phyloP scores from a whole-genome alignment of 768 basidiomycete genomes.

The Hericium alpestre region DNA sequence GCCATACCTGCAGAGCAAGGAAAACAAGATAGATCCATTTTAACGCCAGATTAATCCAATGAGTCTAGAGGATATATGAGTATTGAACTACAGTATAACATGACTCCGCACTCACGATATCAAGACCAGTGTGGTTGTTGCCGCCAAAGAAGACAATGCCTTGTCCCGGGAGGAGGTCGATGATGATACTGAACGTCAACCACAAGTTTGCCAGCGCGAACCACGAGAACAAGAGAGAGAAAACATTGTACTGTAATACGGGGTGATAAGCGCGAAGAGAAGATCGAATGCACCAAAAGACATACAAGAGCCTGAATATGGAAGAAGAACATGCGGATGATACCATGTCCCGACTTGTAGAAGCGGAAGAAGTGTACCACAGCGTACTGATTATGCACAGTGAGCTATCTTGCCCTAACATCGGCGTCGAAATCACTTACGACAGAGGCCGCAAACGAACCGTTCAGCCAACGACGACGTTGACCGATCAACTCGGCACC shows the following conservation, averaged over 20 bases:
- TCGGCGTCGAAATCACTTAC: slow-evolving; percentile 32
- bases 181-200: slow-evolving; percentile 93
- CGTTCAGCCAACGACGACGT: slow-evolving; percentile 93
- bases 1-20: slow-evolving; percentile 58
- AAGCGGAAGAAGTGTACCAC: slow-evolving; percentile 88
- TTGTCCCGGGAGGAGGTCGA: slow-evolving; percentile 63
- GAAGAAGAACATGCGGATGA: slow-evolving; percentile 93
- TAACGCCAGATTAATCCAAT: slow-evolving; percentile 75
- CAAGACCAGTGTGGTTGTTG: slow-evolving; percentile 16
- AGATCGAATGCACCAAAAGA: slow-evolving; percentile 5
- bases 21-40: slow-evolving; percentile 85
- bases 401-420: background rate
- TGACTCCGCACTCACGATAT: slow-evolving; percentile 41
- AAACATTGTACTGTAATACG: slow-evolving; percentile 61
- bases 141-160: slow-evolving; percentile 63
- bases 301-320: slow-evolving; percentile 84
- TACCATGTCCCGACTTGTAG: slow-evolving; percentile 78
- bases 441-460: slow-evolving; percentile 87
- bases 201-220: slow-evolving; percentile 88
- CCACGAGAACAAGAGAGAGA: slow-evolving; percentile 83
- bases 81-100: background rate
- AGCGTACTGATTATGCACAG: slow-evolving; percentile 49
- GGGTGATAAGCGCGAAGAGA: background rate
- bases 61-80: slow-evolving; percentile 41
- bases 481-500: slow-evolving; percentile 90